Conservation (phyloP, 1,284 basidiomycete genomes). For the Ganoderma lucidum region DNA sequence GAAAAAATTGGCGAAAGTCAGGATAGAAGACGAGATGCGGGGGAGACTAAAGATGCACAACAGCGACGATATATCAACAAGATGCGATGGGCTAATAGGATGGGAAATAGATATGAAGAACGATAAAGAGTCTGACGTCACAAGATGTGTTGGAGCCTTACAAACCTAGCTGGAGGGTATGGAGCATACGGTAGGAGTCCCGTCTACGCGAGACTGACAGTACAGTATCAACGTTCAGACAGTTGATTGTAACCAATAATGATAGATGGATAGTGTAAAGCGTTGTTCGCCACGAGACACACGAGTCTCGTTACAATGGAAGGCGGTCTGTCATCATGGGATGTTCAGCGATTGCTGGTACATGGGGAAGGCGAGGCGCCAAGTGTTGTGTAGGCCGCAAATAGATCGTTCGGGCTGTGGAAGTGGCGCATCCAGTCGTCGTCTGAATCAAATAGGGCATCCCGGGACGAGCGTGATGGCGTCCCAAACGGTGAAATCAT, state of each 20-base stretch:
- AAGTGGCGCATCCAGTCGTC: conserved; percentile 26
- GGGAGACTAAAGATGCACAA: background rate
- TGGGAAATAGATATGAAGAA: background rate
- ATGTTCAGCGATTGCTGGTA: background rate
- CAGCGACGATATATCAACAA: background rate
- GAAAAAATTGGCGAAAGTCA: background rate
- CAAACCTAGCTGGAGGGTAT: conserved; percentile 8
- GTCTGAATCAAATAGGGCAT: conserved; percentile 10
- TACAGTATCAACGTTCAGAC: conserved; percentile 13
- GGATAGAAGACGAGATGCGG: background rate
- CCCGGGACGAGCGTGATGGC: conserved; percentile 21
- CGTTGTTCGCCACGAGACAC: background rate
- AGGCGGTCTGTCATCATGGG: background rate
- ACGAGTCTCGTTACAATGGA: background rate
- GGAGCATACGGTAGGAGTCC: conserved; percentile 21
- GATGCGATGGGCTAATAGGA: background rate
- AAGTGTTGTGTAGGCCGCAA: conserved; percentile 9
- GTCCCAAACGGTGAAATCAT: conserved; percentile 26
- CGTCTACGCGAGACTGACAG: conserved; percentile 21
- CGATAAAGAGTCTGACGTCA: background rate
- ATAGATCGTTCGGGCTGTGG: conserved; percentile 22
- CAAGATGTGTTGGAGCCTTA: background rate
- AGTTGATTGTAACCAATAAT: conserved; percentile 27
- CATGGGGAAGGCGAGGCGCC: background rate
- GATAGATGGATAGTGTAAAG: conserved; percentile 28